Evolutionary conservation across 2,329 filamentous ascomycete genomes (phyloP).

Genomic region (Diaporthe citriasiana): DNA sequence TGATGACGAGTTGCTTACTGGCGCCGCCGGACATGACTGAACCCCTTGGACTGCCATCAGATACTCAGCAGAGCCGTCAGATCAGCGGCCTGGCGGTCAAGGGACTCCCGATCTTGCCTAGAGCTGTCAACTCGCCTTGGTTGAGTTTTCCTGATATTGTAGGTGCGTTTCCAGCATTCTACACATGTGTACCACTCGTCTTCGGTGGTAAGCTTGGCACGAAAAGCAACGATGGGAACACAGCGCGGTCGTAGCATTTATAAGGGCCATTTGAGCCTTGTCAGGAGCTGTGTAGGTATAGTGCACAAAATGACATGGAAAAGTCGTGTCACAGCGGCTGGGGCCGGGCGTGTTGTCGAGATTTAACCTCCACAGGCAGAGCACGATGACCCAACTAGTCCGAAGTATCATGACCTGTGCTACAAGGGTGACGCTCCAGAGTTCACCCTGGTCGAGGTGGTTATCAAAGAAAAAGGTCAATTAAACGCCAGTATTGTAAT

Average conservation of each 20-base stretch:
- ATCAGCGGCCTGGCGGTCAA: neutral
- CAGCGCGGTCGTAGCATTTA: neutral
- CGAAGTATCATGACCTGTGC: neutral
- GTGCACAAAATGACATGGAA: too few relatives aligned
- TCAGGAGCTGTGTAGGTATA: too few relatives aligned
- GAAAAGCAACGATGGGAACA: neutral
- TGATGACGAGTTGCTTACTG: conserved; percentile 40
- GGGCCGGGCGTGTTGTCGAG: too few relatives aligned
- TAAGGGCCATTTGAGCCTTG: neutral
- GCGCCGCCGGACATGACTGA: conserved; percentile 1
- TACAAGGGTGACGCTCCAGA: neutral
- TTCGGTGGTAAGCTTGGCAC: neutral
- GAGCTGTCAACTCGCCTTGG: neutral
- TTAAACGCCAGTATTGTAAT: conserved; percentile 46
- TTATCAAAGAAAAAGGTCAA: conserved; percentile 39
- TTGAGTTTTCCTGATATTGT: neutral
- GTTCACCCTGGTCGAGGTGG: neutral
- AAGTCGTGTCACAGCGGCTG: neutral
- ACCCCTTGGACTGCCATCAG: neutral
- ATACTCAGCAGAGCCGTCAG: neutral
- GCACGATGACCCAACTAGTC: neutral
- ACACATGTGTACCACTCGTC: neutral
- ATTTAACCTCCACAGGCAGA: neutral
- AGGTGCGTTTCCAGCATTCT: neutral
- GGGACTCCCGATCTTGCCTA: neutral